Percentiles rank a stretch among this genome's conserved stretches.
Evolutionary conservation across 2,329 filamentous ascomycete genomes (phyloP).

Genomic region (Emergomyces pasteurianus): DNA sequence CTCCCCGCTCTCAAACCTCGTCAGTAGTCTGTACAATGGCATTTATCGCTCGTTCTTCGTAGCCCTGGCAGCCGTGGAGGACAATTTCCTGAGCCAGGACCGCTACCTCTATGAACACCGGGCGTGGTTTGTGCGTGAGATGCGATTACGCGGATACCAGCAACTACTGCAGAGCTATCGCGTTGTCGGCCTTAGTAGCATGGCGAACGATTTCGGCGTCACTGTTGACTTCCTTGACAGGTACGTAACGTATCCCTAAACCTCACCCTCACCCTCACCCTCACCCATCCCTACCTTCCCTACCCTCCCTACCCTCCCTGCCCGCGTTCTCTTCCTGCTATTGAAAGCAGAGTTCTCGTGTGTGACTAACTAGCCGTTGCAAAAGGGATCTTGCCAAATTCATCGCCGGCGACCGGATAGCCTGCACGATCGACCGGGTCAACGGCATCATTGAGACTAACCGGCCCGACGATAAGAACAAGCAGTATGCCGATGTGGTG

Average conservation of each 20-base stretch:
- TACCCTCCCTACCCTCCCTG: no score
- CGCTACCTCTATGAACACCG: conserved; percentile 93
- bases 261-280: background rate
- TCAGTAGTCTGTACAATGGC: conserved; percentile 83
- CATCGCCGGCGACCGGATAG: conserved; percentile 85
- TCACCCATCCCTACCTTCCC: background rate
- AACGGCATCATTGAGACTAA: conserved; percentile 97
- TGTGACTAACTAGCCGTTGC: background rate
- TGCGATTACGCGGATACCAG: conserved; percentile 91
- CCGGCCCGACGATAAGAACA: conserved; percentile 97
- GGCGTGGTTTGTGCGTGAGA: conserved; percentile 95
- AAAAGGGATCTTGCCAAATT: conserved; percentile 88
- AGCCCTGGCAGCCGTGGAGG: conserved; percentile 78
- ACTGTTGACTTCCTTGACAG: conserved; percentile 92
- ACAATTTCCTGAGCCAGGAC: conserved; percentile 86
- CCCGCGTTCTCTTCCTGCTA: no score
- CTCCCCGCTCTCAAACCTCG: conserved; percentile 71
- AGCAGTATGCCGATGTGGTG: conserved; percentile 96
- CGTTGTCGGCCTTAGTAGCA: conserved; percentile 90
- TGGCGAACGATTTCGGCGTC: conserved; percentile 95
- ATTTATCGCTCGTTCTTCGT: conserved; percentile 92
- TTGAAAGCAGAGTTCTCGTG: no score
- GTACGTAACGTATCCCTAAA: conserved; percentile 45
- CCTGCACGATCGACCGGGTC: conserved; percentile 95
- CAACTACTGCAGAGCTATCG: conserved; percentile 96